Base-by-base conservation (phyloP, 2,329 filamentous ascomycete genomes). In the Lachnellula occidentalis region DNA sequence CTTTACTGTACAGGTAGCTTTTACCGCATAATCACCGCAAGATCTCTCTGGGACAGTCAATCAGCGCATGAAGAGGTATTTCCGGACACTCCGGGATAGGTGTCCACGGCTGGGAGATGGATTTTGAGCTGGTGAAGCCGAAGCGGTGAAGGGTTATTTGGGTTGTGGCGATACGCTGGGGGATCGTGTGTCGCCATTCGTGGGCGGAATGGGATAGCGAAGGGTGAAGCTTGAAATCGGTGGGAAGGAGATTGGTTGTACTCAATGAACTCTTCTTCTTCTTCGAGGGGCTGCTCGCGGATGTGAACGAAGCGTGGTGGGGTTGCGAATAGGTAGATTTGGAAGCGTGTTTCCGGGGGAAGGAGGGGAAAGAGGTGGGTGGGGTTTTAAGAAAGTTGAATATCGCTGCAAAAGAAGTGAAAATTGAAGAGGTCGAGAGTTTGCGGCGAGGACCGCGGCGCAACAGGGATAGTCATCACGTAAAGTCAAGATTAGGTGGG, bases 1-100 rank as follows among this genome's bases (percentile, higher is more conserved):
- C 56, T 4, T 45, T 6, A 27, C 62, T 64, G n/a, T 53, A 41
- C 17, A 39, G 24, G 21, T 15, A 49, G 27, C 27, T 37, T 8
- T 49, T 27, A 9, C 47, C 8, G 19, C 34, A 37, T 37, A 19
- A 21, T 37, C 11, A 31, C 27, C 27, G 11, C 11, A 49, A 22
- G 47, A 31, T 1, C 22, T 15, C 17, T 37, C n/a, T 2, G 34
- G 34, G 34, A 31, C 17, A 17, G 19, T 24, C 34, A 15, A 15
- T 37, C 11, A 41, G 21, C 34, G 31, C 21, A 9, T 12, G 15
- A 22, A 49, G 34, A 2, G 47, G 47, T 3, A 49, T 49, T 15
- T 49, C 31, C 8, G 47, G 47, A 9, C n/a, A 37, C 6, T 49
- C 31, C 22, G 17, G 7, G 5, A n/a, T 19, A 6, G 47, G 47